Evolutionary conservation across 139 green algal genomes (phyloP).

Genomic region (Tetradesmus lagerheimii): DNA sequence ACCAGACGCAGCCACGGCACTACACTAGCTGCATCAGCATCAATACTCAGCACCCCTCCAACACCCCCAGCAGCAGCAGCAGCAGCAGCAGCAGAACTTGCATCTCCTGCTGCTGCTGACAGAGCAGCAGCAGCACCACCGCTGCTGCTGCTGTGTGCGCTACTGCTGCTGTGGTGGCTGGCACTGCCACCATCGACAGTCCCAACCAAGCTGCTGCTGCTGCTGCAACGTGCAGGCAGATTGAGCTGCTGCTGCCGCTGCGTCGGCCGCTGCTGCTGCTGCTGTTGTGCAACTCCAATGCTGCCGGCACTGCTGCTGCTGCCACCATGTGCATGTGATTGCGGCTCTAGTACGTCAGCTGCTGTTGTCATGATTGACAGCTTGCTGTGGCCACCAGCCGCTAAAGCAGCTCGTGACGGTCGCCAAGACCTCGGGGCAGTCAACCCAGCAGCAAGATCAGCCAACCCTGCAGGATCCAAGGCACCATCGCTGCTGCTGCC

Average conservation of each 20-base stretch:
- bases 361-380: constrained; percentile 28
- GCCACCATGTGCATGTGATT: background rate
- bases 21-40: background rate
- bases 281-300: background rate
- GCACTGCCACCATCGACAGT: background rate
- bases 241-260: background rate
- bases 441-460: constrained; percentile 2
- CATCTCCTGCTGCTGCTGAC: background rate
- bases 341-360: background rate
- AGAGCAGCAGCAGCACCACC: background rate
- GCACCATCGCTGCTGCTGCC: constrained; percentile 14
- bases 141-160: background rate
- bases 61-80: background rate
- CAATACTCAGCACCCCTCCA: background rate
- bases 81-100: background rate
- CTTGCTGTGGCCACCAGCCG: constrained; percentile 19
- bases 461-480: background rate
- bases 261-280: background rate
- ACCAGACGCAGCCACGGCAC: constrained; percentile 58
- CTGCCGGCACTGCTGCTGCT: background rate
- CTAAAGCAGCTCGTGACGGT: background rate
- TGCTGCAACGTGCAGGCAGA: background rate
- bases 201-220: background rate
- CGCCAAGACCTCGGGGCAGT: constrained; percentile 26
- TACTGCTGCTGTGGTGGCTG: background rate